phyloP scores from a whole-genome alignment of 2,329 filamentous ascomycete species.

The Pseudogymnoascus sp. region DNA sequence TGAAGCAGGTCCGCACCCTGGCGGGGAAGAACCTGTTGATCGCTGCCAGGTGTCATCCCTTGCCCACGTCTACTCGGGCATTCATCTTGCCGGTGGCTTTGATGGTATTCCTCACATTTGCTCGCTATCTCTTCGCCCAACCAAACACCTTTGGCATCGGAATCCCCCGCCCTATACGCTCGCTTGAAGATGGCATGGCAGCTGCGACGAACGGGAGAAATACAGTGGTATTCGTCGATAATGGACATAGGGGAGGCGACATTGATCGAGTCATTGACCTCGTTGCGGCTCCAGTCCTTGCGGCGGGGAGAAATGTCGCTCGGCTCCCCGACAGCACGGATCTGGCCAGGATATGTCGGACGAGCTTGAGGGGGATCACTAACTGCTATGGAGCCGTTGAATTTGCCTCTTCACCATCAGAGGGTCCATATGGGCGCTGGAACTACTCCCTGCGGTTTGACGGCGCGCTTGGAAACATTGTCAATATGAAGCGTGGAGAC shows the following conservation, averaged over 20 bases:
- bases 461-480: conserved; percentile 56
- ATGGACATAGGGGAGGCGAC: conserved; percentile 58
- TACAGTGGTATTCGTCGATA: conserved; percentile 73
- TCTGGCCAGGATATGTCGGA: conserved; percentile 56
- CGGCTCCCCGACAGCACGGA: conserved; percentile 49
- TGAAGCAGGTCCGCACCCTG: conserved; percentile 52
- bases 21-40: conserved; percentile 55
- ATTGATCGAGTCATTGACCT: conserved; percentile 64
- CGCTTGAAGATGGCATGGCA: conserved; percentile 56
- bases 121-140: conserved; percentile 76
- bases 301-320: conserved; percentile 48
- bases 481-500: conserved; percentile 54
- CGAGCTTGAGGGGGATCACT: conserved; percentile 58
- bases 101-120: conserved; percentile 57
- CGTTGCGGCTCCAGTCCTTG: conserved; percentile 51
- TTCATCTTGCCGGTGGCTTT: conserved; percentile 53
- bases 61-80: conserved; percentile 48
- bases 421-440: conserved; percentile 63
- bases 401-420: conserved; percentile 67
- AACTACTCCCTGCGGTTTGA: conserved; percentile 82
- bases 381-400: conserved; percentile 66
- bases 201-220: conserved; percentile 52
- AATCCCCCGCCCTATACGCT: conserved; percentile 50
- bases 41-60: conserved; percentile 45
- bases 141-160: conserved; percentile 71